A percentile compares a stretch with the other conserved stretches of the same genome.
These are phyloP conservation scores for Neospora caninum DNA, from an alignment of 169 alveolate species.

Conservation along the genomic window DNA sequence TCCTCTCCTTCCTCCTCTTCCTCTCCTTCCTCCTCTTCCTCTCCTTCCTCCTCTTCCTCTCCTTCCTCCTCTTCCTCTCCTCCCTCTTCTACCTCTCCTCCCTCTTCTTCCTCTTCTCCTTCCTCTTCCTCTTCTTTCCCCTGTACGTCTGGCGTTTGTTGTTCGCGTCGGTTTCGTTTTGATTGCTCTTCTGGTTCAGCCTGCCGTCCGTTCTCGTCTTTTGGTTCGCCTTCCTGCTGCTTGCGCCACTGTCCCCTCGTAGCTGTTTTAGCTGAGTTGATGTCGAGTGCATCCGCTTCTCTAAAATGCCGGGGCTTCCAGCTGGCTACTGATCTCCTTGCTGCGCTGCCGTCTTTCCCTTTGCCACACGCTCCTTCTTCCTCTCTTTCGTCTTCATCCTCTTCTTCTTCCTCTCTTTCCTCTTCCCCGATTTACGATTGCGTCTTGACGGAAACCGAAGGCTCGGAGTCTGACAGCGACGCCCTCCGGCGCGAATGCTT, in stretches of 20 bases:
- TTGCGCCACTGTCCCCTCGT: background rate
- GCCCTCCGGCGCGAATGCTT: too few relatives aligned
- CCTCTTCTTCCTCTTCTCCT: too few relatives aligned
- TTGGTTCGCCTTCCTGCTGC: background rate
- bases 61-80: background rate
- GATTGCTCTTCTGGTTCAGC: background rate
- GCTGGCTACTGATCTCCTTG: background rate
- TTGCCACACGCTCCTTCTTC: background rate
- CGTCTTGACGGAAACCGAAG: too few relatives aligned
- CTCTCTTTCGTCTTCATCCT: background rate
- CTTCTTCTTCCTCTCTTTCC: too few relatives aligned
- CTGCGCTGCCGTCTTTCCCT: background rate
- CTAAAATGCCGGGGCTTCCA: background rate
- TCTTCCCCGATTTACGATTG: too few relatives aligned
- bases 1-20: too few relatives aligned
- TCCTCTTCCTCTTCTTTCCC: too few relatives aligned
- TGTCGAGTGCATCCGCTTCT: background rate
- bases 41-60: too few relatives aligned
- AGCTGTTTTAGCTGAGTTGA: background rate
- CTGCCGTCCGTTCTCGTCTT: background rate
- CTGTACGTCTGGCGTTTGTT: too few relatives aligned
- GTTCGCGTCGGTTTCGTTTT: too few relatives aligned
- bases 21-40: too few relatives aligned
- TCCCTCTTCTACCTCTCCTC: background rate
- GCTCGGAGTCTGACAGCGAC: too few relatives aligned